Evolutionary conservation across 495 filamentous ascomycete species (phyloP).

Genomic region (Aspergillus diversus): DNA sequence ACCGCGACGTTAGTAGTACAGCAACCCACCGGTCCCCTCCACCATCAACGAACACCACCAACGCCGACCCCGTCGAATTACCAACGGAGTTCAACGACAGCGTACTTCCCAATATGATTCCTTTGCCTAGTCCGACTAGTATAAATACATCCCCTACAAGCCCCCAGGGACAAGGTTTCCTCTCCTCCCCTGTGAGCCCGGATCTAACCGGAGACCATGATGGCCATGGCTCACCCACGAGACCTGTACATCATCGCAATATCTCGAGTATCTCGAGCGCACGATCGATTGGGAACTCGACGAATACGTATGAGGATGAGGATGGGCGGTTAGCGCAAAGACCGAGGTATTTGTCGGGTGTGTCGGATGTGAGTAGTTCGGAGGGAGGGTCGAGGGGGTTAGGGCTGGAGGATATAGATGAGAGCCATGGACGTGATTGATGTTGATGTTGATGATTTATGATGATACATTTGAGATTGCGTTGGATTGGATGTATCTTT

Average conservation of each 20-base stretch:
- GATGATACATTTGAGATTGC: no score
- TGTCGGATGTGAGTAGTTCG: constrained; percentile 24
- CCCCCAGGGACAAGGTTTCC: no score
- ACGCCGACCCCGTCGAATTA: constrained; percentile 16
- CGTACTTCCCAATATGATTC: neutral
- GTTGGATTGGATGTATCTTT: no score
- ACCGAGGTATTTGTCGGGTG: constrained; percentile 17
- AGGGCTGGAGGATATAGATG: constrained; percentile 17
- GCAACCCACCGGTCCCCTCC: neutral
- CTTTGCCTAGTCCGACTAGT: constrained; percentile 3
- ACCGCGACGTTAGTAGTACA: neutral
- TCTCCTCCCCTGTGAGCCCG: no score
- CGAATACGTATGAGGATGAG: constrained; percentile 2
- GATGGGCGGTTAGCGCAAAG: constrained; percentile 2
- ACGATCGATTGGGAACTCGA: constrained; percentile 1
- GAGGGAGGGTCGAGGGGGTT: constrained; percentile 14
- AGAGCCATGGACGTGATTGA: neutral
- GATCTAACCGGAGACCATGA: neutral
- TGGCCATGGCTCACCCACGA: neutral
- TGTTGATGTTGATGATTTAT: neutral
- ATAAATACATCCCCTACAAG: no score
- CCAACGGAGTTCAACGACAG: neutral
- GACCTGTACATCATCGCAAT: constrained; percentile 19
- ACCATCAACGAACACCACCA: neutral
- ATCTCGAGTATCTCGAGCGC: constrained; percentile 21